These are phyloP conservation scores for Acrocalymma vagum DNA, from an alignment of 2,329 filamentous ascomycete genomes.

Conservation along the genomic window DNA sequence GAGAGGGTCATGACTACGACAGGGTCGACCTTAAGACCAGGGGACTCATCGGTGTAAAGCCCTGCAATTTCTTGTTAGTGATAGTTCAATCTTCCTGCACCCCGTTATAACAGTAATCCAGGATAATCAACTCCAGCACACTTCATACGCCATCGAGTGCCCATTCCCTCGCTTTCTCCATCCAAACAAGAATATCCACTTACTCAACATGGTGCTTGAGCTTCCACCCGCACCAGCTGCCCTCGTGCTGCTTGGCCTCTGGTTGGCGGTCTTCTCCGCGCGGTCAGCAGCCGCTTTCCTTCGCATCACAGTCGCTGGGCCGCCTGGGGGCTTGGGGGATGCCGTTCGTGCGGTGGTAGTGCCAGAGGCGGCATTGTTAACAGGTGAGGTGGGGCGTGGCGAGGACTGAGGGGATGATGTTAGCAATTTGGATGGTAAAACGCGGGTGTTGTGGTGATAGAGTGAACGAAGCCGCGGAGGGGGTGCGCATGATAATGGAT, in stretches of 20 bases:
- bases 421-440: conserved; percentile 14
- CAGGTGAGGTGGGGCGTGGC: conserved; percentile 49
- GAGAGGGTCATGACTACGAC: conserved; percentile 96
- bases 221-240: conserved; percentile 94
- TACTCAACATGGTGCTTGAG: conserved; percentile 98
- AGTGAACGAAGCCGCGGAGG: not conserved
- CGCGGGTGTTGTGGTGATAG: not conserved
- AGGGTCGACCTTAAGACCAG: conserved; percentile 95
- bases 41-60: conserved; percentile 98
- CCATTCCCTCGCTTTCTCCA: not conserved
- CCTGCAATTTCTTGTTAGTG: conserved; percentile 57
- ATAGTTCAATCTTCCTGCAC: not conserved
- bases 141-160: too few species aligned
- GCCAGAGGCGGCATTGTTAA: conserved; percentile 62
- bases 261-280: conserved; percentile 97
- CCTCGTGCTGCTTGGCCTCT: conserved; percentile 88
- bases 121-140: too few species aligned
- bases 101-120: too few species aligned
- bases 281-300: conserved; percentile 95
- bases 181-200: conserved; percentile 48
- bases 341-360: conserved; percentile 78
- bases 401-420: conserved; percentile 37
- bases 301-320: conserved; percentile 93
- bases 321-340: conserved; percentile 89
- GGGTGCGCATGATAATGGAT: not conserved